A percentile compares a stretch with the other conserved stretches of the same genome.
phyloP scores from a whole-genome alignment of 192 early-diverging fungal species.

The Martensiomyces pterosporus region DNA sequence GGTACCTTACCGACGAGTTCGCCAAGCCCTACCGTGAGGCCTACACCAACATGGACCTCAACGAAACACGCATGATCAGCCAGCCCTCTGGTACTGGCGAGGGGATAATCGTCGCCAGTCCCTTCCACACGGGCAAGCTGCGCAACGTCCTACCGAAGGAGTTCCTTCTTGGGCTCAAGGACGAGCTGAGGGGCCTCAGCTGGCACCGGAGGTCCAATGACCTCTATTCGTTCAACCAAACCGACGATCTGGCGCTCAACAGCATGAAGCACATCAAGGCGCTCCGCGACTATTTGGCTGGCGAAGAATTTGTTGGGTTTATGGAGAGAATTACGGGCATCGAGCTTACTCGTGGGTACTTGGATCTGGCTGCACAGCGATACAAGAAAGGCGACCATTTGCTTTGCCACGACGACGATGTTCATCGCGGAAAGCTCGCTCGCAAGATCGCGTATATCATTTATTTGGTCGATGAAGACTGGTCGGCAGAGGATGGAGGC shows the following conservation, averaged over 20 bases:
- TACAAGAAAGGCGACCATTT: constrained; percentile 61
- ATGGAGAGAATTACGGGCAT: constrained; percentile 62
- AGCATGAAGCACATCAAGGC: constrained; percentile 35
- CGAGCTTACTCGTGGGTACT: constrained; percentile 52
- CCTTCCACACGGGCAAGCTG: constrained; percentile 35
- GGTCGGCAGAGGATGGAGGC: constrained; percentile 62
- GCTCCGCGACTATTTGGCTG: constrained; percentile 58
- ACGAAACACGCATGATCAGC: neutral
- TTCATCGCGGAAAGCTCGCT: constrained; percentile 53
- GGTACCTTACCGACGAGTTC: constrained; percentile 26
- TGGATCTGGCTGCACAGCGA: constrained; percentile 65
- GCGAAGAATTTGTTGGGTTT: constrained; percentile 55
- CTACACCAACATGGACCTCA: constrained; percentile 8
- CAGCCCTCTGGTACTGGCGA: neutral
- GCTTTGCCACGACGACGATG: constrained; percentile 73
- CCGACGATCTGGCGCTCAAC: constrained; percentile 55
- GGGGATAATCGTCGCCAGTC: constrained; percentile 16
- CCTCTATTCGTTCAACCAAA: constrained; percentile 68
- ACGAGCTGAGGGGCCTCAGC: constrained; percentile 14
- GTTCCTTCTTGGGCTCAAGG: constrained; percentile 22
- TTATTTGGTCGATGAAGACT: constrained; percentile 64
- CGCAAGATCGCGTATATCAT: constrained; percentile 70
- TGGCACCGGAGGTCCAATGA: constrained; percentile 59
- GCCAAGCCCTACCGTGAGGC: constrained; percentile 10
- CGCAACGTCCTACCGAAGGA: constrained; percentile 8